Evolutionary conservation across 1,284 basidiomycete genomes (phyloP).

Genomic region (Vanrija sp.): DNA sequence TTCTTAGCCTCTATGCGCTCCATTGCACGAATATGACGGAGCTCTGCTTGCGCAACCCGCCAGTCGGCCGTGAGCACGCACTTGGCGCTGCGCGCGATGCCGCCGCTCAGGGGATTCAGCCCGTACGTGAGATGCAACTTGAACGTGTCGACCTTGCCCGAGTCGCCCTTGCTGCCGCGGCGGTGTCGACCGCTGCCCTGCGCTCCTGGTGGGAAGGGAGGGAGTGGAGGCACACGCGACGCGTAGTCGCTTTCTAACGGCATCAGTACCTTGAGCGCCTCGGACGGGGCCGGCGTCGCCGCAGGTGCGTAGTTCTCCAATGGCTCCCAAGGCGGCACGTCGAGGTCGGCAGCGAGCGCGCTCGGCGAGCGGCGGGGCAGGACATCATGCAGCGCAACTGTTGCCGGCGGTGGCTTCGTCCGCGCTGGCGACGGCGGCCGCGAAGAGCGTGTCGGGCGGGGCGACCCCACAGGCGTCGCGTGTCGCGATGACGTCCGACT

Average conservation of each 20-base stretch:
- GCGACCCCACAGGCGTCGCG: background rate
- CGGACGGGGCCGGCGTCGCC: conserved; percentile 8
- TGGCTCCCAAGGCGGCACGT: conserved; percentile 35
- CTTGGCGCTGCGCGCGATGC: conserved; percentile 34
- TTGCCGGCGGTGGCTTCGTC: conserved; percentile 1
- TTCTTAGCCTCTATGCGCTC: conserved; percentile 84
- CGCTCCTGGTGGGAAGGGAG: conserved; percentile 22
- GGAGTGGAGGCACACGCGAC: conserved; percentile 30
- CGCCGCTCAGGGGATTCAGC: conserved; percentile 36
- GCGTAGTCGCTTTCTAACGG: conserved; percentile 36
- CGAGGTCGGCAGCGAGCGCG: conserved; percentile 9
- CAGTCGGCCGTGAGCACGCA: conserved; percentile 43
- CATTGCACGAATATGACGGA: conserved; percentile 71
- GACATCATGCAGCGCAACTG: conserved; percentile 8
- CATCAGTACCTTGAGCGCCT: conserved; percentile 28
- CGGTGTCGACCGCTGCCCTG: conserved; percentile 11
- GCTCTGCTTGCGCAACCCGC: conserved; percentile 64
- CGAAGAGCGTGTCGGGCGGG: conserved; percentile 2
- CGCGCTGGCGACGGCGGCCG: background rate
- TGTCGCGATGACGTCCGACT: too few species aligned
- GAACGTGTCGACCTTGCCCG: conserved; percentile 27
- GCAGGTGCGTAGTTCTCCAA: conserved; percentile 37
- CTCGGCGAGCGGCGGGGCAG: conserved; percentile 8
- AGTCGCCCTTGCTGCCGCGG: conserved; percentile 26
- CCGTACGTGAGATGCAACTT: conserved; percentile 31